A percentile compares a stretch with the other conserved stretches of the same genome.
Conservation (phyloP, 2,329 filamentous ascomycete species). For the Trematosphaeria pertusa region DNA sequence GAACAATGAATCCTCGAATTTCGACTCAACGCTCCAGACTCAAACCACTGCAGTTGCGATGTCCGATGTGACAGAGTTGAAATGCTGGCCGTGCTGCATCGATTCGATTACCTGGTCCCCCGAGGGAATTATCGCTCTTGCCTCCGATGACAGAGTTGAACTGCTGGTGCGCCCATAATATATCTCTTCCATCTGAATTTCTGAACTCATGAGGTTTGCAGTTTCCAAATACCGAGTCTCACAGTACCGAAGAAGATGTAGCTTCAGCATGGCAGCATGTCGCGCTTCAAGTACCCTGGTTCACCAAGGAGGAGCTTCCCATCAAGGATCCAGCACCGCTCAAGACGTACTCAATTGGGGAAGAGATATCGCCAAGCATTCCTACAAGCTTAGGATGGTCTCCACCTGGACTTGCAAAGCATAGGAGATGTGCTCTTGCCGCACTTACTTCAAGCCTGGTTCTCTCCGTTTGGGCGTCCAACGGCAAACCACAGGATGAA, state of each 20-base stretch:
- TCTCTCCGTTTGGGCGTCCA: slow-evolving; percentile 63
- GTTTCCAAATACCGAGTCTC: slow-evolving; percentile 42
- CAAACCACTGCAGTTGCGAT: too few species aligned
- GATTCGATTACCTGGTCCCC: slow-evolving; percentile 65
- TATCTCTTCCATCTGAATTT: not conserved
- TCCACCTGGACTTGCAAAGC: slow-evolving; percentile 60
- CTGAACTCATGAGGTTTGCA: slow-evolving; percentile 11
- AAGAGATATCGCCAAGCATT: slow-evolving; percentile 63
- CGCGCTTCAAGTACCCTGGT: slow-evolving; percentile 58
- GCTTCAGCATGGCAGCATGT: slow-evolving; percentile 47
- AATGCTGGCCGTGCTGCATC: slow-evolving; percentile 58
- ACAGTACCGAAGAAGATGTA: slow-evolving; percentile 37
- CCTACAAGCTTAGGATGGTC: slow-evolving; percentile 64
- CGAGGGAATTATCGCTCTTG: slow-evolving; percentile 65
- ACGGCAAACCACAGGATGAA: slow-evolving; percentile 49
- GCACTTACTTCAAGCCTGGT: slow-evolving; percentile 64
- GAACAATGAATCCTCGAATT: too few species aligned
- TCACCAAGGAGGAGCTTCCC: slow-evolving; percentile 58
- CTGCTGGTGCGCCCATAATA: slow-evolving; percentile 53
- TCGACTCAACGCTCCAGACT: too few species aligned
- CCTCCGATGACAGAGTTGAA: slow-evolving; percentile 62
- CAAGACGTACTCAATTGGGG: slow-evolving; percentile 61
- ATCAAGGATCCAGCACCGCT: slow-evolving; percentile 55
- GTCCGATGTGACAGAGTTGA: slow-evolving; percentile 43
- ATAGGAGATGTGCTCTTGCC: slow-evolving; percentile 61